Evolutionary conservation across 345 rosid genomes (phyloP), one percentile per base, ranked within the genome.

Genomic region (Populus alba): DNA sequence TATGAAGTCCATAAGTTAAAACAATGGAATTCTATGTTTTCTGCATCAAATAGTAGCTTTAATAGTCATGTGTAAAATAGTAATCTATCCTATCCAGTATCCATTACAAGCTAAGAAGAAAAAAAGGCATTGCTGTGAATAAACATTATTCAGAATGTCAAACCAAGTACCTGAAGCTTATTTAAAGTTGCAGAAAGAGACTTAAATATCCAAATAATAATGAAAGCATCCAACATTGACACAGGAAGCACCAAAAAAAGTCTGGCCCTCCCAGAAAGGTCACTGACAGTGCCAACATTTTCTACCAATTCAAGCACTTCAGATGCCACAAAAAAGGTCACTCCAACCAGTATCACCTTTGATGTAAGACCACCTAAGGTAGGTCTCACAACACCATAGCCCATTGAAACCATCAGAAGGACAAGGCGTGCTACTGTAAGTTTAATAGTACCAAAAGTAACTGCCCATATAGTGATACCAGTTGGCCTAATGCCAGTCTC

Each of bases 311-410:
- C 99, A 82, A 96, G 98, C 80, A 91, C 85, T 85, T 94, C 98
- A 55, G 98, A 96, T 33, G 98, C 98, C 82, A 83, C 49, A 78
- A 94, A 94, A 87, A 94, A 96, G 41, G 97, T 94, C 38, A 77
- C 85, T 11, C 98, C 99, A 71, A 96, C 97, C 97, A 96, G 85
- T 51, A 89, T 70, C 71, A 96, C 95, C 86, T 96, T 96, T 45
- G 94, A 94, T 13, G 97, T 90, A 51, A 96, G 84, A 18, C 99
- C 99, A 41, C 99, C 98, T 15, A 94, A 80, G 37, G 98, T 91
- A 78, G 99, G 98, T 75, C 99, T 92, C 83, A 92, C 98, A 79
- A 97, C 99, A 61, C 99, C 99, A 29, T 90, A 97, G 2, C 98
- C 99, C 98, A 94, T 94, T 4, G 96, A 87, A 78, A 97, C 98